Percentiles rank a stretch among this genome's conserved stretches.
Conservation (phyloP, 2,329 filamentous ascomycete species). For the Arachnomyces sp. region DNA sequence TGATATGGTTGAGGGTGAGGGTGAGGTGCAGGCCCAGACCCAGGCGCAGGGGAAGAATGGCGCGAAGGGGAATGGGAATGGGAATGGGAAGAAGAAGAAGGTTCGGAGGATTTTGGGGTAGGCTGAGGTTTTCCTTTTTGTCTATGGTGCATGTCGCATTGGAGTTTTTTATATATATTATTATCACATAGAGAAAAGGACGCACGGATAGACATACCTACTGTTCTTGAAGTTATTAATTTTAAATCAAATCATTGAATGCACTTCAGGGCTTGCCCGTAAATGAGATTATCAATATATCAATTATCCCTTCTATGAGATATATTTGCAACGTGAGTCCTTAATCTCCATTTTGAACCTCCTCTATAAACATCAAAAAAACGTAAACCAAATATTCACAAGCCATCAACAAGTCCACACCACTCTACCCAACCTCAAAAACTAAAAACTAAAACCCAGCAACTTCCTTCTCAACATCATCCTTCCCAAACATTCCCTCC, state of each 20-base stretch:
- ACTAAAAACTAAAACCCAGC: constrained; percentile 27
- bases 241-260: no score
- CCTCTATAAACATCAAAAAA: no score
- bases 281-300: no score
- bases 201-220: no score
- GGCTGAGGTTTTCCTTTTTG: constrained; percentile 1
- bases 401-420: neutral
- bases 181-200: no score
- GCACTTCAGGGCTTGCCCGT: no score
- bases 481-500: constrained; percentile 43
- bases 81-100: constrained; percentile 10
- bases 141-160: no score
- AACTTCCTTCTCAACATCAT: constrained; percentile 27
- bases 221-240: no score
- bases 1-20: constrained; percentile 28
- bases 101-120: constrained; percentile 20
- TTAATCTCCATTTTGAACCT: neutral
- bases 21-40: constrained; percentile 18
- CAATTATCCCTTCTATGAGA: no score
- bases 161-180: no score
- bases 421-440: neutral
- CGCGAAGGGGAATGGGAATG: constrained; percentile 15
- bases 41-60: constrained; percentile 16
- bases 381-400: no score
- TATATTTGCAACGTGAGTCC: constrained; percentile 1